Percentiles rank a stretch among this genome's conserved stretches.
These are phyloP conservation scores for Vigna nakashimae DNA, from an alignment of 306 rosid species.

Conservation along the genomic window DNA sequence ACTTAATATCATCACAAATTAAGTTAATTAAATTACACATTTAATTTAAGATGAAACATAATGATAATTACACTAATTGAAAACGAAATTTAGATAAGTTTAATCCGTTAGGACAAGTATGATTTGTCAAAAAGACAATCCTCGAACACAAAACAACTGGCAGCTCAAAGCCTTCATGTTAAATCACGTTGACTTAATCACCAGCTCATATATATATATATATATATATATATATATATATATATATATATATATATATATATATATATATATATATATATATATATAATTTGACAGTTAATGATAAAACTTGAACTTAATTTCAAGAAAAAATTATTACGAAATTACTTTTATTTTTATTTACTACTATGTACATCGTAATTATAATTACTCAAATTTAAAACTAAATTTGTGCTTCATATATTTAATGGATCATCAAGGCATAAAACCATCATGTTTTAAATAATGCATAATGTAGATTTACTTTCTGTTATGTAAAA, in stretches of 20 bases:
- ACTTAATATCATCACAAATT: neutral
- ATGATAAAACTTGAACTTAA: neutral
- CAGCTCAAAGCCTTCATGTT: neutral
- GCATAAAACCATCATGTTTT: neutral
- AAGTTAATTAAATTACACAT: neutral
- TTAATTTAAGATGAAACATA: neutral
- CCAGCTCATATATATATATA: neutral
- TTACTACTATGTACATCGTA: neutral
- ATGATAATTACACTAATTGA: neutral
- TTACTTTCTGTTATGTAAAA: neutral
- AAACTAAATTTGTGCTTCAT: neutral
- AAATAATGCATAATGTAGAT: neutral
- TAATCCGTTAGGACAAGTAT: neutral
- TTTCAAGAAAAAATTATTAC: neutral
- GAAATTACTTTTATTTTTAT: neutral
- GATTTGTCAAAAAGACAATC: neutral
- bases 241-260: neutral
- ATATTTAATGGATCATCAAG: neutral
- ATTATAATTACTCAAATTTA: neutral
- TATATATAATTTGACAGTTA: neutral
- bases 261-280: no score
- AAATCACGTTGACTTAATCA: no score
- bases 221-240: no score
- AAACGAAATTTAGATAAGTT: neutral
- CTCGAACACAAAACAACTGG: neutral